Evolutionary conservation across 768 basidiomycete species (phyloP), one percentile per base, ranked within the genome.

Genomic region (Daedalea quercina): DNA sequence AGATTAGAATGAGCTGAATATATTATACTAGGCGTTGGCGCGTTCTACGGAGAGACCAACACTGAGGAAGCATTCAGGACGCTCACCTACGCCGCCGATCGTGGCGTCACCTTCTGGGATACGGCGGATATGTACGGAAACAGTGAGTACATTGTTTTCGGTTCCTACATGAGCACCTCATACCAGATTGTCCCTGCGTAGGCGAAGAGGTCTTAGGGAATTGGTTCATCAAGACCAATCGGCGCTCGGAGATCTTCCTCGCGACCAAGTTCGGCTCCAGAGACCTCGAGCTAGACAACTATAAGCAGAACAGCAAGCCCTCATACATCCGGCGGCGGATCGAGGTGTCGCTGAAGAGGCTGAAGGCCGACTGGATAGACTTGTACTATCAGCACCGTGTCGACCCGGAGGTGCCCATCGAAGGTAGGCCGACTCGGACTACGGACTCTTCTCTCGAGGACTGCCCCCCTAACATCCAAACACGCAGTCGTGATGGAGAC

Each of bases 241-340:
- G 77, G 50, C 69, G 79, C 25, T 55, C 68, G 19, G 68, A 77
- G 15, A 77, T 81, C 20, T 85, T 84, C 66, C 70, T 86, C 19
- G 80, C 81, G 1, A 82, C 81, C 23, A 85, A 86, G 63, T 78
- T 77, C 44, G 77, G 77, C 17, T 11, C 65, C 24, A 46, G 54
- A 67, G 63, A 20, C 65, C 69, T 52, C 61, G 24, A 20, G 13
- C 51, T 35, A 45, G 44, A 31, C 15, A 15, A 6, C 3, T 15
- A 19, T 19, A 12, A 65, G 24, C 44, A 73, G 53, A 50, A 67
- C 24, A 73, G 72, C 23, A 68, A 71, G n/a, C 69, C 73, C 0
- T 66, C 73, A 51, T 75, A 77, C 50, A 70, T 73, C 9, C 67
- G 64, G 3, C 58, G 69, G 37, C 63, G 68, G 0, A 46, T 74